These are phyloP conservation scores for Verticillium klebahnii DNA, from an alignment of 2,329 filamentous ascomycete species.

Conservation along the genomic window DNA sequence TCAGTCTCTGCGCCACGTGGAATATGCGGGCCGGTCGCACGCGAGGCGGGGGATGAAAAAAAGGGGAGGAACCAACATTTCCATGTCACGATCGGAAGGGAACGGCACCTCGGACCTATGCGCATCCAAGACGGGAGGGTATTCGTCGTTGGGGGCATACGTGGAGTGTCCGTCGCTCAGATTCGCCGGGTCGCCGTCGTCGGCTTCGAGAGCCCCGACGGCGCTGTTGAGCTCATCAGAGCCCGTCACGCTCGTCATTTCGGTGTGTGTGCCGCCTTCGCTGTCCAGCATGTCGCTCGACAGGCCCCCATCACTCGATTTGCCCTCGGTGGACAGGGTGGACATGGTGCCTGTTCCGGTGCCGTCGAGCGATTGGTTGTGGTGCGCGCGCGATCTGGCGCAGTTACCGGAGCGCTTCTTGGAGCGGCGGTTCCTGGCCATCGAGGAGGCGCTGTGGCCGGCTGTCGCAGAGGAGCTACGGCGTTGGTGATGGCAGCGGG, in stretches of 20 bases:
- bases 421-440: conserved; percentile 27
- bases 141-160: conserved; percentile 33
- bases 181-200: conserved; percentile 21
- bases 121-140: conserved; percentile 28
- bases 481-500: conserved; percentile 2
- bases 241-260: conserved; percentile 31
- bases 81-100: conserved; percentile 31
- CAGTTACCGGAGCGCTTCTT: conserved; percentile 16
- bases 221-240: conserved; percentile 20
- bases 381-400: not conserved
- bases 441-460: conserved; percentile 18
- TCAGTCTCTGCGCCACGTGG: conserved; percentile 8
- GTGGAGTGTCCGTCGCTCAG: conserved; percentile 35
- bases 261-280: conserved; percentile 25
- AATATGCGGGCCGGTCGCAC: not conserved
- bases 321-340: conserved; percentile 26
- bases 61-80: conserved; percentile 19
- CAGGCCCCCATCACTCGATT: conserved; percentile 27
- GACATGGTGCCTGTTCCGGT: conserved; percentile 8
- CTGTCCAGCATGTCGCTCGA: conserved; percentile 25
- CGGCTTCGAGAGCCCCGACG: conserved; percentile 14
- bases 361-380: not conserved
- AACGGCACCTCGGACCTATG: conserved; percentile 30
- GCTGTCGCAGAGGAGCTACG: conserved; percentile 11
- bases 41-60: not conserved